A percentile compares a stretch with the other conserved stretches of the same genome.
These are phyloP conservation scores for Entamoeba nuttalli DNA, from an alignment of 208 protist species.

Conservation along the genomic window DNA sequence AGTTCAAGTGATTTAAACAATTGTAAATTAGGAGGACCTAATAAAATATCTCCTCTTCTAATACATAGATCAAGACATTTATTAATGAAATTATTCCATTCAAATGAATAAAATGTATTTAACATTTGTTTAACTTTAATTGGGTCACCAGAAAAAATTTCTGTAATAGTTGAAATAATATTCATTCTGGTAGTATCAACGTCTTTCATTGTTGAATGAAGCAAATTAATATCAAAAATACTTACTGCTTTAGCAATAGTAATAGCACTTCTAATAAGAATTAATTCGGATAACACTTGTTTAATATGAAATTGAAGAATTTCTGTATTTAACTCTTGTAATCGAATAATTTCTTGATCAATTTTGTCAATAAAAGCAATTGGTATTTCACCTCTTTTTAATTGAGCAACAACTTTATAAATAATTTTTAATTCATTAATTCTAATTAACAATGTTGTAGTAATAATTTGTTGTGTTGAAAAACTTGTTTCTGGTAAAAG, in stretches of 20 bases:
- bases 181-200: neutral
- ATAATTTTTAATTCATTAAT: neutral
- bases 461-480: neutral
- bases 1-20: neutral
- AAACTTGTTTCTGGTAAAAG: neutral
- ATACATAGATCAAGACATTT: neutral
- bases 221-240: neutral
- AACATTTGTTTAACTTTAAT: neutral
- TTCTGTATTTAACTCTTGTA: neutral
- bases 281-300: neutral
- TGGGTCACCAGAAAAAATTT: neutral
- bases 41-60: neutral
- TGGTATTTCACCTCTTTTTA: neutral
- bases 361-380: neutral
- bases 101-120: neutral
- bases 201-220: neutral
- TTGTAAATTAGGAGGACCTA: neutral
- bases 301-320: neutral
- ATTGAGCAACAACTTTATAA: neutral
- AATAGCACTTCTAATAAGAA: neutral
- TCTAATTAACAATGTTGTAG: neutral
- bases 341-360: neutral
- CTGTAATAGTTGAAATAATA: neutral
- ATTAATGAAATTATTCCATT: neutral
- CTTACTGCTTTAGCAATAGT: neutral